Evolutionary conservation across 2,329 filamentous ascomycete genomes (phyloP).

Genomic region (Arthrobotrys sphaeroides): DNA sequence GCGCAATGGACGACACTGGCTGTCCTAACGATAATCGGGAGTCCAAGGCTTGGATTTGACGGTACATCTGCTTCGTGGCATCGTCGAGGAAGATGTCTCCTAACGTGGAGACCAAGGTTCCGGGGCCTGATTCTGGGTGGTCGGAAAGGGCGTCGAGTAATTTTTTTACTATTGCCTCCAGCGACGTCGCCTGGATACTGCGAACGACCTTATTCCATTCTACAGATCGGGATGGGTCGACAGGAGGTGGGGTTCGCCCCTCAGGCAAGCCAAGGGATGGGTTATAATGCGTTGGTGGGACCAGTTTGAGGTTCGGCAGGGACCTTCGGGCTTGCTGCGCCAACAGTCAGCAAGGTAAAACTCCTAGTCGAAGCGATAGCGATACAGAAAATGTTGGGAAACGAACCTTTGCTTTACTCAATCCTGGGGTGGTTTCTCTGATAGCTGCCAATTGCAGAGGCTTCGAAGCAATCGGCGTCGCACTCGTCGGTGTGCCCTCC

Average conservation of each 20-base stretch:
- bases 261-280: conserved; percentile 27
- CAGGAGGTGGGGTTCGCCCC: conserved; percentile 33
- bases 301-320: conserved; percentile 49
- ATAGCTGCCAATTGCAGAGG: conserved; percentile 14
- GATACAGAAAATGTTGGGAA: background rate
- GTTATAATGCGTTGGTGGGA: conserved; percentile 51
- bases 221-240: conserved; percentile 50
- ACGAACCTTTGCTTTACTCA: conserved; percentile 46
- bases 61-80: conserved; percentile 52
- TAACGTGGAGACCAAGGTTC: conserved; percentile 41
- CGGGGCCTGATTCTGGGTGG: conserved; percentile 49
- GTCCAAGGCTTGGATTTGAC: conserved; percentile 27
- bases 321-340: conserved; percentile 49
- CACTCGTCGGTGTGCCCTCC: conserved; percentile 1
- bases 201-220: conserved; percentile 54
- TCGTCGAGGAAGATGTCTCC: conserved; percentile 52
- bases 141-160: conserved; percentile 50
- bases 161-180: conserved; percentile 51
- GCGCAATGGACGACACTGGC: background rate
- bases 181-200: conserved; percentile 46
- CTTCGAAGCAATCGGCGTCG: conserved; percentile 23
- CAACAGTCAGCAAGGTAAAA: background rate
- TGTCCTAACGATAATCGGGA: conserved; percentile 3
- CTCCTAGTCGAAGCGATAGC: background rate
- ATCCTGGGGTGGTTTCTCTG: conserved; percentile 13